Conservation (phyloP, 2,329 filamentous ascomycete genomes). For the Pseudocercospora musae region DNA sequence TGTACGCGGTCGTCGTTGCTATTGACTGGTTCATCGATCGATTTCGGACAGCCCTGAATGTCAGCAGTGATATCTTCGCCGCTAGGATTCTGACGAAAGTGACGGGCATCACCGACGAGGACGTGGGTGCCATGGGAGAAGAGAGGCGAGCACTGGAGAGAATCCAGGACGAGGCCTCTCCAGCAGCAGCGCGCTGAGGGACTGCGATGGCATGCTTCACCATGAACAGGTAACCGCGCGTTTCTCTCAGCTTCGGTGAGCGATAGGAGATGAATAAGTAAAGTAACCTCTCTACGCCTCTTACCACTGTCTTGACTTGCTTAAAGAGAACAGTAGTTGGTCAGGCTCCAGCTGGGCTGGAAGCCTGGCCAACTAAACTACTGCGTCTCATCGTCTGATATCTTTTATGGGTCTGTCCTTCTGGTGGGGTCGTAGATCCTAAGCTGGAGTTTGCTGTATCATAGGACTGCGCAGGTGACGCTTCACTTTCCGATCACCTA, state of each 20-base stretch:
- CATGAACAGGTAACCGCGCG: background rate
- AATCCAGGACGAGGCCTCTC: background rate
- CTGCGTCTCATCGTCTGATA: background rate
- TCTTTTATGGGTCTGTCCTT: background rate
- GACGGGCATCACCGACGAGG: constrained; percentile 36
- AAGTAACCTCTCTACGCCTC: background rate
- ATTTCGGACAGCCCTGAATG: constrained; percentile 53
- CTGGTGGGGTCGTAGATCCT: background rate
- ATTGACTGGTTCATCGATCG: constrained; percentile 58
- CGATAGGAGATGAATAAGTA: background rate
- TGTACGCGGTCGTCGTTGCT: constrained; percentile 54
- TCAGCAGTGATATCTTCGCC: constrained; percentile 51
- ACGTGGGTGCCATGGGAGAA: background rate
- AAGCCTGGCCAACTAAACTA: background rate
- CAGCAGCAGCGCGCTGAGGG: background rate
- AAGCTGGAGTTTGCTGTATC: too few relatives aligned
- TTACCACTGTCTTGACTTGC: background rate
- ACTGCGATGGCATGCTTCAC: background rate
- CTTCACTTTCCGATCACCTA: too few relatives aligned
- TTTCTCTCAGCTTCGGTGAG: background rate
- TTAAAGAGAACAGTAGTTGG: background rate
- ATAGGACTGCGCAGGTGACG: too few relatives aligned
- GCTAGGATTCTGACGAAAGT: constrained; percentile 41
- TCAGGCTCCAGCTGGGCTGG: background rate
- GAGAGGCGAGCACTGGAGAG: background rate